Conservation (phyloP, 2,329 filamentous ascomycete genomes). For the Mollisia scopiformis region DNA sequence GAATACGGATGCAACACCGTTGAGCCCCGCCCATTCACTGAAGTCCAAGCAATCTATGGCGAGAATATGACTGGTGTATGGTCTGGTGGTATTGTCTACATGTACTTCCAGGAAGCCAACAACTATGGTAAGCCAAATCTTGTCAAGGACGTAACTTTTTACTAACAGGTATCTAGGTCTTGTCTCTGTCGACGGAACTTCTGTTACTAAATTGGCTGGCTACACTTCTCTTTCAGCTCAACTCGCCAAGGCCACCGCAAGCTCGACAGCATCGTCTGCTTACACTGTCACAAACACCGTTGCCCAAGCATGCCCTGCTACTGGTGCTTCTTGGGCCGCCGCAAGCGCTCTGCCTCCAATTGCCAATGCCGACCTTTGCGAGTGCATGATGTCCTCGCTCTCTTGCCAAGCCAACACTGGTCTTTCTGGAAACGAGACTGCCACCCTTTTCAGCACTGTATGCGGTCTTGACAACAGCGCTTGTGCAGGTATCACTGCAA, state of each 20-base stretch:
- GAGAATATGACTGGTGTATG: constrained; percentile 82
- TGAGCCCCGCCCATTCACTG: constrained; percentile 75
- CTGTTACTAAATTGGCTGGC: constrained; percentile 70
- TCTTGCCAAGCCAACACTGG: constrained; percentile 67
- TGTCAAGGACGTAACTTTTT: not conserved
- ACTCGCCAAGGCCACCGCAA: constrained; percentile 69
- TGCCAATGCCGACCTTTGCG: constrained; percentile 78
- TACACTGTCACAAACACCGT: constrained; percentile 79
- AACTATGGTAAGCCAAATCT: constrained; percentile 67
- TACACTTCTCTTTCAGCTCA: constrained; percentile 73
- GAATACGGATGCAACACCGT: constrained; percentile 93
- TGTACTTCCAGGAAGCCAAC: constrained; percentile 94
- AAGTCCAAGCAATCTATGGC: constrained; percentile 81
- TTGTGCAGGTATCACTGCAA: constrained; percentile 70
- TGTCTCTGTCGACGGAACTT: constrained; percentile 60
- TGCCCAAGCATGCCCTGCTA: constrained; percentile 69
- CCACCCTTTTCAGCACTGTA: constrained; percentile 73
- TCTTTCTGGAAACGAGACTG: constrained; percentile 61
- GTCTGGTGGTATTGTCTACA: constrained; percentile 97
- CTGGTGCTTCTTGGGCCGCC: constrained; percentile 69
- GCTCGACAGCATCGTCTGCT: constrained; percentile 61
- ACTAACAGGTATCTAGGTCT: constrained; percentile 56
- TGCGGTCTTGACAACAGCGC: constrained; percentile 60
- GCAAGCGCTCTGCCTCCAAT: constrained; percentile 74
- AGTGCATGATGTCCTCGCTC: constrained; percentile 80